Percentiles rank a stretch among this genome's conserved stretches.
These are phyloP conservation scores for Begonia peltatifolia DNA, from an alignment of 306 rosid species.

Conservation along the genomic window DNA sequence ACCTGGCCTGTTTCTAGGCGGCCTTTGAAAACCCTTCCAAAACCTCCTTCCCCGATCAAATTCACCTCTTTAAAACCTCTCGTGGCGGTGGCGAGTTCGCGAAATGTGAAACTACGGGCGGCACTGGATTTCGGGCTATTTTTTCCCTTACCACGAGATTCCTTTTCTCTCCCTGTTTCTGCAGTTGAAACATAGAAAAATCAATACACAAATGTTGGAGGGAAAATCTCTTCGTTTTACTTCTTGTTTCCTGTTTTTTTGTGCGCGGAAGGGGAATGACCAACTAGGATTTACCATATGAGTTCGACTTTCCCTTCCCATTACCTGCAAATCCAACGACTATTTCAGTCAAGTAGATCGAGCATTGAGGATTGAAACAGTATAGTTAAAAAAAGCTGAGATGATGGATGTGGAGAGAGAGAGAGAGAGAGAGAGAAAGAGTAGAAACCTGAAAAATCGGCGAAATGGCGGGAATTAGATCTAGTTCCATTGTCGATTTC, in stretches of 20 bases:
- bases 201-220: conserved; percentile 1
- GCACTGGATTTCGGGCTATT: conserved; percentile 14
- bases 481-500: conserved; percentile 27
- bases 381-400: not conserved
- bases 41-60: conserved; percentile 93
- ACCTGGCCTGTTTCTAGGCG: conserved; percentile 64
- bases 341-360: not conserved
- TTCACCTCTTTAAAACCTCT: conserved; percentile 58
- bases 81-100: conserved; percentile 74
- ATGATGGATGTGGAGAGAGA: no score
- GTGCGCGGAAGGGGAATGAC: no score
- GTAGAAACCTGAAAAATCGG: conserved; percentile 15
- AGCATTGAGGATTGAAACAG: no score
- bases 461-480: conserved; percentile 7
- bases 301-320: conserved; percentile 21
- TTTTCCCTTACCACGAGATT: conserved; percentile 7
- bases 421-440: not conserved
- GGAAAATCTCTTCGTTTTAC: no score
- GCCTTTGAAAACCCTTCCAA: conserved; percentile 91
- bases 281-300: not conserved
- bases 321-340: conserved; percentile 19
- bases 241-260: no score
- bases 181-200: conserved; percentile 2
- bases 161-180: conserved; percentile 32
- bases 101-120: conserved; percentile 48